Base-by-base conservation (phyloP, 768 basidiomycete genomes). In the Guyanaporus albipodus region DNA sequence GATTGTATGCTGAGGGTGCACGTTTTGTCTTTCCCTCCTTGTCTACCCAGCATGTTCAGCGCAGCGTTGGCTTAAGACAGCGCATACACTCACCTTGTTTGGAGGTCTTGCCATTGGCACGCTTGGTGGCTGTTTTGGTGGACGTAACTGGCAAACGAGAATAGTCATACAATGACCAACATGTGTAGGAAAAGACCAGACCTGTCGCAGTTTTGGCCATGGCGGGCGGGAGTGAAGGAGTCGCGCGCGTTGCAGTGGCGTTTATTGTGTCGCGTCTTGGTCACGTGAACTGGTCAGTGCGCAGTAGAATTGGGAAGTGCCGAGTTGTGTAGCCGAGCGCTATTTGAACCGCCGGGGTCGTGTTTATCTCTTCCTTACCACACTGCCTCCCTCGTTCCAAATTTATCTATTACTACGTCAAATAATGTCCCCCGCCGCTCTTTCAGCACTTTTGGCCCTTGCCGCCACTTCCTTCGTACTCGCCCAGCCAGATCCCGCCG, bases 201-300 rank as follows among this genome's bases (percentile, higher is more conserved):
- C 79, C 75, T 44, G 78, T 76, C 10, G 71, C 60, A 8, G 76
- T 64, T 52, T 77, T 79, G 38, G 76, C 74, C 79, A 81, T 81
- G 58, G 53, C 46, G 54, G 54, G 14, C 37, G 54, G 44, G 33
- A 49, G 42, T 36, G 44, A 54, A 47, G n/a, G 33, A 18, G 23
- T 7, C 40, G 39, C 39, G 48, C 29, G 14, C 34, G 42, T 32
- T 15, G 44, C 36, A n/a, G 7, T 11, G 31, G 48, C 21, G 49
- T 52, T 60, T 57, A 60, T n/a, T 47, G 56, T 38, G 60, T 55
- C 63, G 63, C 42, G 66, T 66, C 14, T 34, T 6, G 40, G 21
- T 63, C 64, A 65, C 64, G 64, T 66, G 62, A 24, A 3, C n/a
- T 49, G 54, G 58, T 53, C 55, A 48, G 48, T 59, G 62, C 53